Evolutionary conservation across 2,329 filamentous ascomycete species (phyloP), one percentile per base, ranked within the genome.

Genomic region (Aureobasidium sp.): DNA sequence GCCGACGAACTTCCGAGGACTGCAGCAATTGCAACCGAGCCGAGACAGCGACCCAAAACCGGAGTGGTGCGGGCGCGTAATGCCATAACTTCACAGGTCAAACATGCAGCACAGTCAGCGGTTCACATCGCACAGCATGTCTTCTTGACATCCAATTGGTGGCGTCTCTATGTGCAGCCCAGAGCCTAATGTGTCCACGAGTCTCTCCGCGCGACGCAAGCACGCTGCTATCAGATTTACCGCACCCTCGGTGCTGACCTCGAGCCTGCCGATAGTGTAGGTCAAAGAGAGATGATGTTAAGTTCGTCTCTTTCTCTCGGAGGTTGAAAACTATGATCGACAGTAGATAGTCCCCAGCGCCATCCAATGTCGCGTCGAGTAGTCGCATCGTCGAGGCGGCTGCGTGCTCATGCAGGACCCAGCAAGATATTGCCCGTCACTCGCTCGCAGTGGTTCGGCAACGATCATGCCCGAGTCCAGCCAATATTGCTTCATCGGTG

Each of bases 81-180:
- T 43, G 3, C 29, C 24, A 41, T 10, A 43, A 60, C 46, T 24
- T 60, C 57, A 60, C 57, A 60, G 57, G 57, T 60, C 36, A 17
- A 60, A 20, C 26, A 43, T 51, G 57, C 57, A 60, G 32, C 26
- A n/a, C 36, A 50, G 34, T 51, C 36, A 51, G 34, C 46, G 57
- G 32, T 51, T 51, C 57, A 60, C 44, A 60, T 51, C 51, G 57
- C 57, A 60, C 36, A 50, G 46, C 57, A 51, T 43, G 46, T 29
- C n/a, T 60, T 26, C 29, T 51, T 43, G 32, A 59, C 10, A 15
- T 51, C n/a, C 26, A 15, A 60, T 60, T 60, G 57, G 57, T 5
- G 26, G 32, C 27, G 17, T 24, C 20, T 43, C 15, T 36, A 60
- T 60, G 39, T 46, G 37, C 46, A 34, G 26, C 46, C 34, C 44